Percentiles rank a stretch among this genome's conserved stretches.
These are phyloP conservation scores for Phoma herbarum DNA, from an alignment of 2,329 filamentous ascomycete species.

Conservation along the genomic window DNA sequence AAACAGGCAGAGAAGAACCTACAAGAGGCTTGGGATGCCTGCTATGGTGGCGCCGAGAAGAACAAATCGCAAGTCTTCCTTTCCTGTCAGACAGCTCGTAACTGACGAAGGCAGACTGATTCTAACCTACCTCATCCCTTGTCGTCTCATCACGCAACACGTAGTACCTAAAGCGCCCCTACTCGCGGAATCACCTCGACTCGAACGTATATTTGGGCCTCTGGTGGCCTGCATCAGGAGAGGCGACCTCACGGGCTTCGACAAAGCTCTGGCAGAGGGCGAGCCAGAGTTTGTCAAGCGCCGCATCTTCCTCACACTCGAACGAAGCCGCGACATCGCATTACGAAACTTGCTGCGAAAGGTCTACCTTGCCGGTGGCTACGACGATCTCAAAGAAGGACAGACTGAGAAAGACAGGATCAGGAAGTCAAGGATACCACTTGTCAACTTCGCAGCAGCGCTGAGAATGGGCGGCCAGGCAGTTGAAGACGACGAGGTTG, in stretches of 20 bases:
- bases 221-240: slow-evolving; percentile 80
- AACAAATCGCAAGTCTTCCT: slow-evolving; percentile 76
- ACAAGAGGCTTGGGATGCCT: slow-evolving; percentile 81
- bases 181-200: slow-evolving; percentile 75
- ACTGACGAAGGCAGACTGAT: slow-evolving; percentile 70
- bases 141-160: slow-evolving; percentile 86
- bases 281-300: slow-evolving; percentile 94
- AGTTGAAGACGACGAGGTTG: slow-evolving; percentile 90
- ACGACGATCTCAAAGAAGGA: slow-evolving; percentile 74
- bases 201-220: slow-evolving; percentile 81
- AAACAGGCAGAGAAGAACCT: slow-evolving; percentile 61
- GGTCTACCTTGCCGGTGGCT: slow-evolving; percentile 86
- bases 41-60: slow-evolving; percentile 73
- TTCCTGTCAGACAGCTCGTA: neutral
- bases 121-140: slow-evolving; percentile 92
- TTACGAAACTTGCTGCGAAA: slow-evolving; percentile 91
- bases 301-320: slow-evolving; percentile 92
- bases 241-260: slow-evolving; percentile 85
- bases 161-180: slow-evolving; percentile 78
- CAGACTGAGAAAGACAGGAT: slow-evolving; percentile 69
- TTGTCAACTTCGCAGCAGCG: slow-evolving; percentile 85
- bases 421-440: slow-evolving; percentile 76
- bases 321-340: slow-evolving; percentile 89
- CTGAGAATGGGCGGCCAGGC: slow-evolving; percentile 74
- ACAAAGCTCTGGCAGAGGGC: slow-evolving; percentile 78